These are phyloP conservation scores for Sporisorium exsertum DNA, from an alignment of 1,284 basidiomycete genomes.

Conservation along the genomic window DNA sequence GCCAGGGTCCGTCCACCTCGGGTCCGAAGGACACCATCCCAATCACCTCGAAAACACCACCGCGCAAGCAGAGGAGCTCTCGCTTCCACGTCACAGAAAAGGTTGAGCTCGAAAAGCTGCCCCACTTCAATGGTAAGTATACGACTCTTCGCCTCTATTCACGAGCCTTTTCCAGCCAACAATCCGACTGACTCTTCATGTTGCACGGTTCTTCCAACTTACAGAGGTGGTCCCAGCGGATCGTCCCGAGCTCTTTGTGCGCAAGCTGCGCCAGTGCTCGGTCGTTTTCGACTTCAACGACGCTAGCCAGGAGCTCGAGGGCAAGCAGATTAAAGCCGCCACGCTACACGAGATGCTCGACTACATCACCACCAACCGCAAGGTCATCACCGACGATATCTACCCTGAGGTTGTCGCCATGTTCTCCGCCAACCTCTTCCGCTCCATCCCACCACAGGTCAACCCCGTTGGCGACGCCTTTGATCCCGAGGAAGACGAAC, in stretches of 20 bases:
- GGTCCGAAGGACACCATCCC: conserved; percentile 68
- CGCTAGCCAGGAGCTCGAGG: conserved; percentile 91
- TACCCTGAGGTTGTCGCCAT: conserved; percentile 99
- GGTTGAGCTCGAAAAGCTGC: conserved; percentile 94
- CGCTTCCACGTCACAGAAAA: conserved; percentile 95
- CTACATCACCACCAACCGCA: conserved; percentile 95
- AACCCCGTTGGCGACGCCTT: conserved; percentile 98
- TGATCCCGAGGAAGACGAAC: conserved; percentile 99
- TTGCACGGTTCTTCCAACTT: not conserved
- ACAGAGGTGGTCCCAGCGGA: conserved; percentile 90
- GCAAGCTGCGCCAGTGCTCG: conserved; percentile 94
- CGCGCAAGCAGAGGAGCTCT: conserved; percentile 68
- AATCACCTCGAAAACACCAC: conserved; percentile 64
- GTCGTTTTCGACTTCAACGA: conserved; percentile 99
- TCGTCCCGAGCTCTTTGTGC: conserved; percentile 89
- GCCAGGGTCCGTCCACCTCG: conserved; percentile 45
- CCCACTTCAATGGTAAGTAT: conserved; percentile 88
- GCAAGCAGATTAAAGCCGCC: conserved; percentile 98
- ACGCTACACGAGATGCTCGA: conserved; percentile 99
- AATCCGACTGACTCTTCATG: not conserved
- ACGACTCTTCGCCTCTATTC: not conserved
- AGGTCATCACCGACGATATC: conserved; percentile 95
- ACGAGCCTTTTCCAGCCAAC: too few relatives aligned
- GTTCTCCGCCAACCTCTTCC: conserved; percentile 91
- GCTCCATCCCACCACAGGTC: conserved; percentile 98